A percentile compares a stretch with the other conserved stretches of the same genome.
These are phyloP conservation scores for Lumnitzera littorea DNA, from an alignment of 345 rosid genomes.

Conservation along the genomic window DNA sequence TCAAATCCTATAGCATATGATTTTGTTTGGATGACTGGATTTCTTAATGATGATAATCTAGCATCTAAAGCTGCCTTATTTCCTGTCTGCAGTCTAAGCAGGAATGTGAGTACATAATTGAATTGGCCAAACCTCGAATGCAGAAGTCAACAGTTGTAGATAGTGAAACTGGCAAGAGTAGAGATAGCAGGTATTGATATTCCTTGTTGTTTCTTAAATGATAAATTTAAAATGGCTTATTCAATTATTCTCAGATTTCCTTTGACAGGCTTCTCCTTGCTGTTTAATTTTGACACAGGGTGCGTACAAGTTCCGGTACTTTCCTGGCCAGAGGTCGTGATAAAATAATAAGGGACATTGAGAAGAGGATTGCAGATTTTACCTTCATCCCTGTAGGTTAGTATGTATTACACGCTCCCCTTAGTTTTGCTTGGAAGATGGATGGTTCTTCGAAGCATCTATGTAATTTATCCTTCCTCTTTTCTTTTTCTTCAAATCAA, in stretches of 20 bases:
- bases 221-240: constrained; percentile 6
- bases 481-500: too few species aligned
- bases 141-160: constrained; percentile 83
- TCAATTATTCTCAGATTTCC: background rate
- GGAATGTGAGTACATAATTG: constrained; percentile 76
- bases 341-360: constrained; percentile 61
- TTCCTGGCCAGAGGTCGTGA: constrained; percentile 77
- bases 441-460: too few species aligned
- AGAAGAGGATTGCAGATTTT: constrained; percentile 84
- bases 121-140: constrained; percentile 78
- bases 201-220: background rate
- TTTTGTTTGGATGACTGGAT: too few species aligned
- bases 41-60: background rate
- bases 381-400: constrained; percentile 83
- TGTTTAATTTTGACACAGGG: constrained; percentile 33
- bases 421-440: too few species aligned
- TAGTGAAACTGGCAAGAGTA: constrained; percentile 74
- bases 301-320: constrained; percentile 85
- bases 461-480: too few species aligned
- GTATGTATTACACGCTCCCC: constrained; percentile 7
- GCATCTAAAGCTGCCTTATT: constrained; percentile 1
- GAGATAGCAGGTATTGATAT: constrained; percentile 64
- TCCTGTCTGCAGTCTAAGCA: constrained; percentile 47
- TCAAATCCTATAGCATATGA: too few species aligned
- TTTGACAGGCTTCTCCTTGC: background rate